phyloP scores from a whole-genome alignment of 2,329 filamentous ascomycete genomes.

The Helicocarpus griseus region DNA sequence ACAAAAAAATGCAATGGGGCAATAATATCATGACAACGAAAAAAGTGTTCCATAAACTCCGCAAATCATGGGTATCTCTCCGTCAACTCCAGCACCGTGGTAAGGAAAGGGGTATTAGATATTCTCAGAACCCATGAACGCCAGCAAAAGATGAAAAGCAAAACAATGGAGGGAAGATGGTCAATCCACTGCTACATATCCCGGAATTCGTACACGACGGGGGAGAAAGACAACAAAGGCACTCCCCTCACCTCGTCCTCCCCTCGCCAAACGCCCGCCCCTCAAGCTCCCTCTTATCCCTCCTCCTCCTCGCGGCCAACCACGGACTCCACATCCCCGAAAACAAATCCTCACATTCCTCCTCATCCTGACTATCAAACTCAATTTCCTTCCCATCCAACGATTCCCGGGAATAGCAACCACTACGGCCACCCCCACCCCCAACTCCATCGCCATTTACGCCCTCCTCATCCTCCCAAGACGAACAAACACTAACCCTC shows the following conservation, averaged over 20 bases:
- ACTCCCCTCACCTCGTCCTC: not conserved
- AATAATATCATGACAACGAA: not conserved
- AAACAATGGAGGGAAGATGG: no score
- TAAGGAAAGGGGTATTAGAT: not conserved
- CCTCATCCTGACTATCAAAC: conserved; percentile 57
- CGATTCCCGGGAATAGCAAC: not conserved
- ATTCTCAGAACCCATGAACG: not conserved
- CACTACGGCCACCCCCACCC: not conserved
- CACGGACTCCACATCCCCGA: conserved; percentile 51
- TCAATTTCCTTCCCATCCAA: conserved; percentile 33
- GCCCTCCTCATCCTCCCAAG: conserved; percentile 41
- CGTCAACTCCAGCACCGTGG: not conserved
- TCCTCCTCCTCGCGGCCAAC: conserved; percentile 37
- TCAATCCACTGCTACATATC: no score
- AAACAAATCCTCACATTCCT: conserved; percentile 58
- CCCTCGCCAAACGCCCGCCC: conserved; percentile 11
- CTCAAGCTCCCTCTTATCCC: conserved; percentile 30
- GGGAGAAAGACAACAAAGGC: not conserved
- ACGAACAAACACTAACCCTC: conserved; percentile 39
- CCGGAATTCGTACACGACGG: no score
- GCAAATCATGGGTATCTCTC: not conserved
- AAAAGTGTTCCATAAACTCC: not conserved
- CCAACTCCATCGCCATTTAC: conserved; percentile 6
- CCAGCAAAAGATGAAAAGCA: no score
- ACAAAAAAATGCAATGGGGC: no score